Evolutionary conservation across 2,329 filamentous ascomycete species (phyloP).

Genomic region (Clonostachys solani): DNA sequence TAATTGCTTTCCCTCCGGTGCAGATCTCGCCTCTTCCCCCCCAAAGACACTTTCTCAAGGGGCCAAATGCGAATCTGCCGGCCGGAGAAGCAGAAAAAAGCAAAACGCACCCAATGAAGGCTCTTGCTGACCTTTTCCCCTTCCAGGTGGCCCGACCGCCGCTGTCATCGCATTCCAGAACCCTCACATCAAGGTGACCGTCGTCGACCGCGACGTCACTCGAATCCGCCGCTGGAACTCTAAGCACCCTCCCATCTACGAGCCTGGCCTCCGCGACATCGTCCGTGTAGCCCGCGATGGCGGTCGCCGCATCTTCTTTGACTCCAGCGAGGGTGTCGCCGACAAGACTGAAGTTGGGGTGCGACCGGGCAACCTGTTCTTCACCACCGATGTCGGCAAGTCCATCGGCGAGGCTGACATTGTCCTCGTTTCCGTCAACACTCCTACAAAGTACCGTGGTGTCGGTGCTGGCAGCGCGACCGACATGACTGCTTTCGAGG

Average conservation of each 20-base stretch:
- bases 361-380: slow-evolving; percentile 64
- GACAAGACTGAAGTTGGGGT: slow-evolving; percentile 28
- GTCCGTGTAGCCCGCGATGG: slow-evolving; percentile 62
- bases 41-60: slow-evolving; percentile 2
- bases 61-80: no score
- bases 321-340: slow-evolving; percentile 26
- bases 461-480: slow-evolving; percentile 67
- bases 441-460: slow-evolving; percentile 70
- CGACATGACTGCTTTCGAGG: slow-evolving; percentile 69
- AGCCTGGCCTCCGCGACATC: slow-evolving; percentile 66
- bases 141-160: slow-evolving; percentile 66
- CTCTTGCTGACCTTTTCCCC: neutral
- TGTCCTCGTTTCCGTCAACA: slow-evolving; percentile 74
- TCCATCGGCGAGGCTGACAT: slow-evolving; percentile 66
- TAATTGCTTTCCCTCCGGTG: neutral
- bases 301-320: slow-evolving; percentile 35
- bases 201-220: slow-evolving; percentile 64
- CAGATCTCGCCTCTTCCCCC: neutral
- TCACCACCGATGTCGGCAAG: slow-evolving; percentile 62
- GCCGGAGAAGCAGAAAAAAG: no score
- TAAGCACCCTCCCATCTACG: slow-evolving; percentile 68
- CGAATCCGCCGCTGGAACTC: slow-evolving; percentile 74
- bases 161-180: slow-evolving; percentile 73
- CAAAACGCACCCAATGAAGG: no score
- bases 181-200: slow-evolving; percentile 64